These are phyloP conservation scores for Claviceps fusiformis DNA, from an alignment of 2,329 filamentous ascomycete genomes.

Conservation along the genomic window DNA sequence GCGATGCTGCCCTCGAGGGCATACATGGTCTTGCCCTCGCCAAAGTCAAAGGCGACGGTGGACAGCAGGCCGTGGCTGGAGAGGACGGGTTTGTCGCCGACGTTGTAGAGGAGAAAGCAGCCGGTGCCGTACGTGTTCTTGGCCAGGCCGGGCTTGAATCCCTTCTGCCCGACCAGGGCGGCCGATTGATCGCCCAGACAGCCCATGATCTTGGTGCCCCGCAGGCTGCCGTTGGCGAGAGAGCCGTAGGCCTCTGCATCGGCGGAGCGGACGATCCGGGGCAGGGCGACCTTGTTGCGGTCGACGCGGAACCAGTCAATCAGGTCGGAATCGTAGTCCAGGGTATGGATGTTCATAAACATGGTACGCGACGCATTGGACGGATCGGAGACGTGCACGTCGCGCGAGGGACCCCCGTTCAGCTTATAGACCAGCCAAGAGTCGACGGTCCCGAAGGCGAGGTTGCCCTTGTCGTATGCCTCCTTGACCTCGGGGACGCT, in stretches of 20 bases:
- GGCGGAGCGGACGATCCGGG: constrained; percentile 65
- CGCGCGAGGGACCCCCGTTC: constrained; percentile 52
- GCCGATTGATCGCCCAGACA: constrained; percentile 74
- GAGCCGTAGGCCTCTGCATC: constrained; percentile 55
- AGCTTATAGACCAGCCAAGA: constrained; percentile 71
- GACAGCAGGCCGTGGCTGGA: constrained; percentile 64
- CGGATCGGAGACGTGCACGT: constrained; percentile 62
- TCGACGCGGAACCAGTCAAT: constrained; percentile 66
- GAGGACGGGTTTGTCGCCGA: constrained; percentile 65
- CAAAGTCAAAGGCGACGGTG: constrained; percentile 68
- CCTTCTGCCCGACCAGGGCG: constrained; percentile 67
- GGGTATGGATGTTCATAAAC: constrained; percentile 71
- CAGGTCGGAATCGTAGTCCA: constrained; percentile 61
- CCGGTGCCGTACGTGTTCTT: constrained; percentile 84
- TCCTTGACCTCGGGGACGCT: constrained; percentile 53
- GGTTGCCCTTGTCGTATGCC: constrained; percentile 56
- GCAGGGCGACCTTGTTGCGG: constrained; percentile 52
- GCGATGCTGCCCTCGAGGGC: constrained; percentile 67
- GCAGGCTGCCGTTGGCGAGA: constrained; percentile 45
- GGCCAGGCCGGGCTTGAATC: constrained; percentile 59
- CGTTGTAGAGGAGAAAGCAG: constrained; percentile 74
- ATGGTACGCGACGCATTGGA: constrained; percentile 77
- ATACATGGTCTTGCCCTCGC: constrained; percentile 52
- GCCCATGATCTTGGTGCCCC: constrained; percentile 58
- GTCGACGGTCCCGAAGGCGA: constrained; percentile 72